Evolutionary conservation across 192 early-diverging fungal genomes (phyloP), one percentile per base, ranked within the genome.

Genomic region (Diversispora eburnea): DNA sequence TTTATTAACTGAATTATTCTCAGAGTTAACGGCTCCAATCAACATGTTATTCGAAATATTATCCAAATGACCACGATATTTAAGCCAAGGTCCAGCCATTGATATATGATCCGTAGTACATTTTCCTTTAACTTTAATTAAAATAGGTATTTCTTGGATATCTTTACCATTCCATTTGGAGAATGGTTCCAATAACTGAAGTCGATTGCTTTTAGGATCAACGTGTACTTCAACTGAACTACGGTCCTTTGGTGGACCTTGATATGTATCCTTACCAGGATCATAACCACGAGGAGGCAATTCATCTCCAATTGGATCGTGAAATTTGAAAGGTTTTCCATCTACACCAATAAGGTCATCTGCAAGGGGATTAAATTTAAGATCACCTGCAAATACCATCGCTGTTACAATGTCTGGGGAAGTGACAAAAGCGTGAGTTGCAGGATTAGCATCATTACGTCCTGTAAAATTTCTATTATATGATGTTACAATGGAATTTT

Each of bases 381-480:
- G 87, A 81, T 91, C 89, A 78, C 96, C 96, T 70, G 94, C 91
- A 75, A 98, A 92, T 71, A 94, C 90, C 88, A 98, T 88, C 76
- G 96, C 96, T 68, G 96, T 98, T 79, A 96, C 95, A 66, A 94
- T 55, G 71, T 98, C 96, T 65, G 96, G 96, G 46, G 91, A 92
- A 77, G 96, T 90, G 62, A 98, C 95, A 77, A 98, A 98, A 76
- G 92, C 92, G 81, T 97, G 95, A 72, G 96, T 98, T 72, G 90
- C 87, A 54, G 96, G 95, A 91, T 97, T 97, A 78, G 92, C 93
- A 82, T 98, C 96, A 86, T 98, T 98, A 90, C 96, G 94, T 69
- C 93, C 96, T 65, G 95, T 97, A 83, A 98, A 98, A 91, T 98
- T 98, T 83, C 96, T 92, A 91, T 98, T 98, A 88, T 97, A 98